Conservation (phyloP, 306 rosid genomes). For the Quercus ilex region DNA sequence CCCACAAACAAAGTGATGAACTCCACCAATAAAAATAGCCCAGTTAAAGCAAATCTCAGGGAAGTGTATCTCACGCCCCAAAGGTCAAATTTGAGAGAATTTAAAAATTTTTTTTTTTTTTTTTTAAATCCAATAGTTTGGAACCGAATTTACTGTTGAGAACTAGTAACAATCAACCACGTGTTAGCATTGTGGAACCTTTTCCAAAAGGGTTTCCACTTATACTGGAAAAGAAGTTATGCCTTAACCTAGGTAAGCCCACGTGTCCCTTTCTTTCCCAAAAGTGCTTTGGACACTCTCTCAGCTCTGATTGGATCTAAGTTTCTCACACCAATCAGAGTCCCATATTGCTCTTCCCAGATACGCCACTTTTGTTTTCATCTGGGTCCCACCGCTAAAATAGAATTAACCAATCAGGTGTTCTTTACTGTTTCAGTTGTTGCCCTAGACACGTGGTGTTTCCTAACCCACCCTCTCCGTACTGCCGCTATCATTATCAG, state of each 20-base stretch:
- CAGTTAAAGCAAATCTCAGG: background rate
- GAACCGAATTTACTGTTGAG: constrained; percentile 5
- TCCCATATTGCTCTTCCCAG: constrained; percentile 19
- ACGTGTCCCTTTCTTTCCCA: constrained; percentile 40
- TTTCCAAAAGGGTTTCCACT: constrained; percentile 29
- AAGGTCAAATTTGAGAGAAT: background rate
- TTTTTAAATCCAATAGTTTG: background rate
- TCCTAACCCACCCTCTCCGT: constrained; percentile 49
- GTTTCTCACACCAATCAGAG: constrained; percentile 37
- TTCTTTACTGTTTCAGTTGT: constrained; percentile 12
- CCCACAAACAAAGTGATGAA: too few species aligned
- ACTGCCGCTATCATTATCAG: constrained; percentile 60
- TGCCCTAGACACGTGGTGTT: constrained; percentile 74
- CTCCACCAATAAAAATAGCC: background rate
- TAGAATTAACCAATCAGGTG: constrained; percentile 32
- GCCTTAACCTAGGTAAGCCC: constrained; percentile 39
- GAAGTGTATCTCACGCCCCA: background rate
- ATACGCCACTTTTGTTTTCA: constrained; percentile 35
- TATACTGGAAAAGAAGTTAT: constrained; percentile 43
- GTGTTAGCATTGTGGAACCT: constrained; percentile 42
- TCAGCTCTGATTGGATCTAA: constrained; percentile 20
- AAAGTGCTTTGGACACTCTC: constrained; percentile 28
- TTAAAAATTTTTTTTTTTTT: background rate
- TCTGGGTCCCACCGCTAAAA: constrained; percentile 2
- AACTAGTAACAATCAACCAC: constrained; percentile 29